A percentile compares a stretch with the other conserved stretches of the same genome.
phyloP scores from a whole-genome alignment of 2,329 filamentous ascomycete genomes.

The Claviceps arundinis region DNA sequence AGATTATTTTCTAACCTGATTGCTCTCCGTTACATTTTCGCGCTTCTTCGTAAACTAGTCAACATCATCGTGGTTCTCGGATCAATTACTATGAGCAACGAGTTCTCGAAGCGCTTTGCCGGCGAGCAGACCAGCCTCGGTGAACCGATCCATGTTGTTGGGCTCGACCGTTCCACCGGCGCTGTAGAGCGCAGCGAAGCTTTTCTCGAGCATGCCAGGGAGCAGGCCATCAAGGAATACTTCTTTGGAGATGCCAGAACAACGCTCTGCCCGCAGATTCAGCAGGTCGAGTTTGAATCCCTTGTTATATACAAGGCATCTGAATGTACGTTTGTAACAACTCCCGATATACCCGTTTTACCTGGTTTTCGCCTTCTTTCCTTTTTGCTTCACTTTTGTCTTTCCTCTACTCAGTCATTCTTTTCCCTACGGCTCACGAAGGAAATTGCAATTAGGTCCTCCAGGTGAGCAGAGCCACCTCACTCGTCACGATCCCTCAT shows the following conservation, averaged over 20 bases:
- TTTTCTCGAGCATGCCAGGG: constrained; percentile 61
- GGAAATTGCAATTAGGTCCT: constrained; percentile 9
- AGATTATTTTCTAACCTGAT: too few species aligned
- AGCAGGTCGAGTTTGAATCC: constrained; percentile 65
- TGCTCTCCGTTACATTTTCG: not conserved
- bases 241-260: constrained; percentile 77
- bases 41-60: constrained; percentile 30
- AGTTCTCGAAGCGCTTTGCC: constrained; percentile 58
- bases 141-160: constrained; percentile 61
- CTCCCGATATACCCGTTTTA: not conserved
- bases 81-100: constrained; percentile 60
- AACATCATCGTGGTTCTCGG: constrained; percentile 75
- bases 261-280: constrained; percentile 75
- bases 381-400: not conserved
- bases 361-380: not conserved
- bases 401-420: not conserved
- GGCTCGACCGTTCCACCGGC: constrained; percentile 74
- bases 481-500: constrained; percentile 50
- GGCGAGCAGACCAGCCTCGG: constrained; percentile 40
- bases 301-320: constrained; percentile 60
- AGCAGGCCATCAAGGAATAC: constrained; percentile 75
- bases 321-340: constrained; percentile 33
- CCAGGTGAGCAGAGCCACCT: constrained; percentile 30
- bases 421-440: not conserved
- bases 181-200: constrained; percentile 61